Evolutionary conservation across 2,329 filamentous ascomycete genomes (phyloP).

Genomic region (Leptographium lundbergii): DNA sequence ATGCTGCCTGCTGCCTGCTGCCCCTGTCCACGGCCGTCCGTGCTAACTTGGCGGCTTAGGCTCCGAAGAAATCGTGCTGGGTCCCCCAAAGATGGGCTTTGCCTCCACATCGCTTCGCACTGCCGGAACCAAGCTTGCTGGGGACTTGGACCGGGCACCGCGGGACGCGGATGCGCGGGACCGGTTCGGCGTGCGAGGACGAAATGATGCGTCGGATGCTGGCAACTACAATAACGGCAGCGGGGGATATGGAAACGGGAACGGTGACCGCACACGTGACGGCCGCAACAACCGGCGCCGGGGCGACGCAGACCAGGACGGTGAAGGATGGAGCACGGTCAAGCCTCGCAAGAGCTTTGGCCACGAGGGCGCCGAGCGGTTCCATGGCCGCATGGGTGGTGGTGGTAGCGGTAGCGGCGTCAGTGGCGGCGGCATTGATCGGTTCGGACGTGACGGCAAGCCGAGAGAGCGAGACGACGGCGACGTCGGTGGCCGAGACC

Average conservation of each 20-base stretch:
- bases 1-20: background rate
- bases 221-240: slow-evolving; percentile 32
- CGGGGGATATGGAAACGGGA: slow-evolving; percentile 26
- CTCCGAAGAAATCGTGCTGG: slow-evolving; percentile 72
- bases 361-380: slow-evolving; percentile 58
- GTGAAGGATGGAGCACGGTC: slow-evolving; percentile 62
- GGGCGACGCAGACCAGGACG: slow-evolving; percentile 44
- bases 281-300: slow-evolving; percentile 38
- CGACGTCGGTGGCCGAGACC: slow-evolving; percentile 19
- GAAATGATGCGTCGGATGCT: slow-evolving; percentile 14
- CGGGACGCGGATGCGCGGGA: slow-evolving; percentile 42
- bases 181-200: slow-evolving; percentile 46
- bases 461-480: slow-evolving; percentile 32
- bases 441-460: slow-evolving; percentile 44
- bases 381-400: slow-evolving; percentile 47
- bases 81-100: slow-evolving; percentile 72
- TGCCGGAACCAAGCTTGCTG: slow-evolving; percentile 25
- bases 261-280: slow-evolving; percentile 34
- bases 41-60: slow-evolving; percentile 25
- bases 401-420: slow-evolving; percentile 25
- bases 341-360: slow-evolving; percentile 65
- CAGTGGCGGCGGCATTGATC: slow-evolving; percentile 28
- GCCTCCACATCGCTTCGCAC: slow-evolving; percentile 51
- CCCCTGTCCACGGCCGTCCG: background rate
- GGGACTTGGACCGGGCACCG: slow-evolving; percentile 38